Evolutionary conservation across 1,139 yeast species (phyloP), one percentile per base, ranked within the genome.

Genomic region (Candida tunisiensis): DNA sequence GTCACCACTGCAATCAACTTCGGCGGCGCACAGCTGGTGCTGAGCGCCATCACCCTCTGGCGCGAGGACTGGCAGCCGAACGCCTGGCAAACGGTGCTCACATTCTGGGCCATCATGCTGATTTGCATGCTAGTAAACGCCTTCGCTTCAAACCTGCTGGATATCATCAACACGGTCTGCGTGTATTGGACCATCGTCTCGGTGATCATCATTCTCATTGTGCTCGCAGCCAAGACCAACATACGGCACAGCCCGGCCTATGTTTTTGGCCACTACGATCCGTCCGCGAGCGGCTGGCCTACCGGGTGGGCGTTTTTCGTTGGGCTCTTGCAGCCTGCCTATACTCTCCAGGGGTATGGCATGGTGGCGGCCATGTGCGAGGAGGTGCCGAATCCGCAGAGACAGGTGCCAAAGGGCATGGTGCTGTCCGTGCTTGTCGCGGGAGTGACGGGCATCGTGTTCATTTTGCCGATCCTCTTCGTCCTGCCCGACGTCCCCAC

Each of bases 321-420:
- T 24, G 42, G 42, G 7, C 35, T 39, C 28, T 19, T 39, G 25
- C 34, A 40, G 6, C 41, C 37, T 3, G 30, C 37, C 15, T 39
- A 42, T 42, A 34, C 42, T 2, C 39, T 37, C 41, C 62, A 75
- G 25, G 85, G 83, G 13, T 74, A 70, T 41, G 85, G 74, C 45
- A 66, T 78, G 13, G 78, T 83, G 0, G 74, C 73, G 57, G 83
- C 74, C 42, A 53, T 74, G 30, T 62, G 79, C 11, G 88, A 74
- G 47, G 42, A 39, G 21, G 37, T 39, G 42, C 30, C 32, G 23
- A 26, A 30, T 11, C 42, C 42, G 5, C 37, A 28, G n/a, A 25
- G 26, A 3, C 32, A 34, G 16, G 42, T 42, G 3, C 42, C 42
- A 3, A 32, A 39, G 42, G 42, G 42, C 4, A 39, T 39, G 11